phyloP scores from a whole-genome alignment of 176 grass and related monocot genomes.

The Puya raimondii region DNA sequence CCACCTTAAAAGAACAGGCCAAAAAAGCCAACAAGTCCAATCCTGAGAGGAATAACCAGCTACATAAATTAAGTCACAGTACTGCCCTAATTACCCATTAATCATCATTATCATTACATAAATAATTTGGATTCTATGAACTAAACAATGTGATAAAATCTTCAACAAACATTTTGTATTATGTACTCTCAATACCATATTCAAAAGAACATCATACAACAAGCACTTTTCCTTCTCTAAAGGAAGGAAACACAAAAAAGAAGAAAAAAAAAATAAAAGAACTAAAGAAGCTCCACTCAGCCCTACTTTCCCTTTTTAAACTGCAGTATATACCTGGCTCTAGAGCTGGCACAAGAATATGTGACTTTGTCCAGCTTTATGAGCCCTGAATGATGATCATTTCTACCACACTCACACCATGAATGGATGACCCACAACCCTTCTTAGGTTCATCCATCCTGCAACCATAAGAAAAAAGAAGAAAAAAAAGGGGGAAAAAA shows the following conservation, averaged over 20 bases:
- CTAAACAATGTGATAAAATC: neutral
- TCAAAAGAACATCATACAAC: neutral
- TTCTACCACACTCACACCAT: conserved; percentile 15
- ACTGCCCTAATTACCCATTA: neutral
- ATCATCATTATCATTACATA: neutral
- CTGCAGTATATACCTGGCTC: neutral
- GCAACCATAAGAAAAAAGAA: neutral
- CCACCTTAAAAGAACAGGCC: too few species aligned
- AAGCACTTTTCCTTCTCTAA: neutral
- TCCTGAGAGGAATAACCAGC: neutral
- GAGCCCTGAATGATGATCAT: neutral
- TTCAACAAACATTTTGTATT: conserved; percentile 4
- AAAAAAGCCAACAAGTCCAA: neutral
- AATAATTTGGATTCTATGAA: neutral
- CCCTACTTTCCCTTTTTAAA: neutral
- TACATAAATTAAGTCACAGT: neutral
- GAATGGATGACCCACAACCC: conserved; percentile 18
- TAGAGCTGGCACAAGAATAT: neutral
- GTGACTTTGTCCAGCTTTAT: neutral
- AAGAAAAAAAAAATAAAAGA: neutral
- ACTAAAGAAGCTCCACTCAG: neutral
- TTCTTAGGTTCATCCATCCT: conserved; percentile 9
- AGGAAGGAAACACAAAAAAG: neutral
- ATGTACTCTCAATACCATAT: neutral
- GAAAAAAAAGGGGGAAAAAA: conserved; percentile 21